Conservation (phyloP, 179 eudicot genomes). For the Silene coronaria region DNA sequence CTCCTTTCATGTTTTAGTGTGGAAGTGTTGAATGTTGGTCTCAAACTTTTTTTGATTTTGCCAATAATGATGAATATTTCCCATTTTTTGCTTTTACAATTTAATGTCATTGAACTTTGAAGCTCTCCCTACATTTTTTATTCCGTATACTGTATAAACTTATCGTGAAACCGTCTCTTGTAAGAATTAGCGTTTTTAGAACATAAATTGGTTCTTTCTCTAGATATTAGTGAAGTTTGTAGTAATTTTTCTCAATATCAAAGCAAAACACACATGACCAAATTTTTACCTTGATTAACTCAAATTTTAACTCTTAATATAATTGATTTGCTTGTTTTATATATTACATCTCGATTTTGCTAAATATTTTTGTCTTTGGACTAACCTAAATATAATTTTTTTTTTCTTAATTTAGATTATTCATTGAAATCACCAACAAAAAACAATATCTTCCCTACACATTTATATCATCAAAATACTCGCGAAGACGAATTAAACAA, state of each 20-base stretch:
- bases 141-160: slow-evolving; percentile 13
- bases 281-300: slow-evolving; percentile 18
- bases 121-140: slow-evolving; percentile 13
- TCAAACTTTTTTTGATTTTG: background rate
- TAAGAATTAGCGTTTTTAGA: background rate
- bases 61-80: background rate
- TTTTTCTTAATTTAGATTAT: background rate
- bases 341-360: background rate
- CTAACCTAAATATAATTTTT: background rate
- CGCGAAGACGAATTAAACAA: slow-evolving; percentile 4
- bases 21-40: slow-evolving; percentile 14
- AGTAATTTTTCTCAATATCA: slow-evolving; percentile 10
- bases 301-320: slow-evolving; percentile 16
- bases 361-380: slow-evolving; percentile 1
- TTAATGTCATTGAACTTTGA: slow-evolving; percentile 21
- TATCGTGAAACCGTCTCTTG: background rate
- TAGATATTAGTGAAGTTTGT: slow-evolving; percentile 6
- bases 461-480: background rate
- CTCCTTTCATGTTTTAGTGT: slow-evolving; percentile 12
- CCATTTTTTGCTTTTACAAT: slow-evolving; percentile 9
- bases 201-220: slow-evolving; percentile 7
- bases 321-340: slow-evolving; percentile 16
- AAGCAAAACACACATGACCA: slow-evolving; percentile 1
- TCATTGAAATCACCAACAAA: background rate
- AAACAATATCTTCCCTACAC: background rate